A percentile compares a stretch with the other conserved stretches of the same genome.
Conservation (phyloP, 108 stramenopile species). For the Fistulifera pelliculosa region DNA sequence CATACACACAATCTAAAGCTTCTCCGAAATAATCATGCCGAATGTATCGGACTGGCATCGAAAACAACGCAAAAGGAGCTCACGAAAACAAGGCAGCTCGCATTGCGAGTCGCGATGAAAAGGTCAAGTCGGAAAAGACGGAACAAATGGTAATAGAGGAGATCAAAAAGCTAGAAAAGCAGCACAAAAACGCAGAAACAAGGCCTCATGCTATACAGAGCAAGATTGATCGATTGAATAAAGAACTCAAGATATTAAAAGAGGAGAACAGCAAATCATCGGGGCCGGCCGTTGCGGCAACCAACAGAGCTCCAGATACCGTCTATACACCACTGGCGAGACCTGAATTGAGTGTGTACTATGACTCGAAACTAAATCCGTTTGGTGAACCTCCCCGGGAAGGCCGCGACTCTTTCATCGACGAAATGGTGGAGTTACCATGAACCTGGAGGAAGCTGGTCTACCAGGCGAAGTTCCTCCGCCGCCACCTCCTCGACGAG, state of each 20-base stretch:
- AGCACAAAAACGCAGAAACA: slow-evolving; percentile 7
- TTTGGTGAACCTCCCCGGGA: slow-evolving; percentile 80
- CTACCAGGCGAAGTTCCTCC: slow-evolving; percentile 46
- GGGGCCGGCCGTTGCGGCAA: slow-evolving; percentile 8
- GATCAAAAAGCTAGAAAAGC: slow-evolving; percentile 7
- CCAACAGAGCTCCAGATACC: slow-evolving; percentile 11
- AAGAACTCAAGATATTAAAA: slow-evolving; percentile 61
- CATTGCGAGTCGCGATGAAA: slow-evolving; percentile 58
- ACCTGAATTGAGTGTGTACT: slow-evolving; percentile 51
- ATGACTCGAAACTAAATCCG: slow-evolving; percentile 62
- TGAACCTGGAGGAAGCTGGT: slow-evolving; percentile 25
- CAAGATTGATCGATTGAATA: slow-evolving; percentile 56
- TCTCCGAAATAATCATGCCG: neutral
- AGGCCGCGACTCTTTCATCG: slow-evolving; percentile 55
- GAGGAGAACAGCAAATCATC: slow-evolving; percentile 20
- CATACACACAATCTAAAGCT: too few relatives aligned
- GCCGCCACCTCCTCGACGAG: slow-evolving; percentile 22
- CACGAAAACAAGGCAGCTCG: slow-evolving; percentile 68
- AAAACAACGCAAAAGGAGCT: slow-evolving; percentile 47
- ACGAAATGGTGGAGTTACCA: slow-evolving; percentile 41
- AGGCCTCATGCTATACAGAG: slow-evolving; percentile 17
- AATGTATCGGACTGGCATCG: slow-evolving; percentile 15
- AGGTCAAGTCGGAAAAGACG: slow-evolving; percentile 53
- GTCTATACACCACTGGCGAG: slow-evolving; percentile 46
- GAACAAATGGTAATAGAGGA: slow-evolving; percentile 42